Base-by-base conservation (phyloP, 2,329 filamentous ascomycete genomes). In the Lachnellula hyalina region DNA sequence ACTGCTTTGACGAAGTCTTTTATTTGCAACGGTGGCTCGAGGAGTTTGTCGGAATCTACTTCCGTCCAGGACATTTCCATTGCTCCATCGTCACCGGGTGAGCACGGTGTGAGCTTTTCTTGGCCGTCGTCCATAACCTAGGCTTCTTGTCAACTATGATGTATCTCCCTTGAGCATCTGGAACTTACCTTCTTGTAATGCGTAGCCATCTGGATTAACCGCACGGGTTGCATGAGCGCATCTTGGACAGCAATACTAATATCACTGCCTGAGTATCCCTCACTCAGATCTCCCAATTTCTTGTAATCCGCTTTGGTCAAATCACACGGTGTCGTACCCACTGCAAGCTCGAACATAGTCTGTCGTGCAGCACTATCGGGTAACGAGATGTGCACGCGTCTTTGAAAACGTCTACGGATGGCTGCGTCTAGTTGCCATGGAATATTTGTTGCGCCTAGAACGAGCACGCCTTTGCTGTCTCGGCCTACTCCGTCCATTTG, bases 401-500 rank as follows among this genome's bases (percentile, higher is more conserved):
- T 82, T 73, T 99, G 95, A 77, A 99, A 99, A 68, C 94, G 90
- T 72, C 94, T 84, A 64, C 94, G 86, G 66, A 99, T 99, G 64
- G 94, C 94, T 11, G 90, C 89, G 71, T 99, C 94, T 48, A 99
- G 81, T 77, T 99, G 93, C 94, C 94, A 99, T 17, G 94, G 94
- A 59, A 99, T 97, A 71, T 99, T 99, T 54, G 94, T 99, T 52
- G 94, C 94, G 57, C 94, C 94, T 3, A 99, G 82, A 41, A 99
- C 95, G 23, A 99, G 78, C 8, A 99, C 93, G 19, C 93, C 94
- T 66, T 88, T 91, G 59, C 88, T 93, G 73, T 99, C 94, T 60
- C 95, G 93, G 60, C 94, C 95, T 9, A 99, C 94, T 74, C 94
- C 95, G 66, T 99, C 94, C 94, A 99, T 99, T 73, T 99, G 94